phyloP scores from a whole-genome alignment of 352 stramenopile species.

The Pythium insidiosum region DNA sequence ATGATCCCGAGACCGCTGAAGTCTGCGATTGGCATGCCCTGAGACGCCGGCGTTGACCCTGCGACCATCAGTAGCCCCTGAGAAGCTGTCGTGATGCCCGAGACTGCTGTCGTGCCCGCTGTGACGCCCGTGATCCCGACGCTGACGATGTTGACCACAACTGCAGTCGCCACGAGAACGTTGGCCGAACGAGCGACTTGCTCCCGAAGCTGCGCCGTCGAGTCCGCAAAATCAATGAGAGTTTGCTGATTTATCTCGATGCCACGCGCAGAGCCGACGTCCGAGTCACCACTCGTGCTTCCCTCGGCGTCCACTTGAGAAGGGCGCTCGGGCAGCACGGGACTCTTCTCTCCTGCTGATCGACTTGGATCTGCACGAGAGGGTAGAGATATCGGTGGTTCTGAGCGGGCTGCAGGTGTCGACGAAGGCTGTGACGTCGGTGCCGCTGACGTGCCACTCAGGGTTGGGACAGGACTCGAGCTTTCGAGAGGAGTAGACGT shows the following conservation, averaged over 20 bases:
- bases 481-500: too few species aligned
- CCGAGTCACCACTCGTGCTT: too few species aligned
- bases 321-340: too few species aligned
- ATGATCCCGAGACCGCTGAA: constrained; percentile 49
- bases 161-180: constrained; percentile 41
- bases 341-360: too few species aligned
- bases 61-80: constrained; percentile 1
- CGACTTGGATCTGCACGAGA: too few species aligned
- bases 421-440: too few species aligned
- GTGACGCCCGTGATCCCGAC: constrained; percentile 24
- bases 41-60: not conserved
- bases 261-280: too few species aligned
- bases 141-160: constrained; percentile 41
- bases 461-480: too few species aligned
- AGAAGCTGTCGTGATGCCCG: too few species aligned
- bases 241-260: constrained; percentile 8
- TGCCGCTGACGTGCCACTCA: too few species aligned
- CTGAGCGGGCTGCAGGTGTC: too few species aligned
- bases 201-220: constrained; percentile 16
- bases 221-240: constrained; percentile 10
- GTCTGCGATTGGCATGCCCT: constrained; percentile 27
- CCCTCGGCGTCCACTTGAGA: not conserved
- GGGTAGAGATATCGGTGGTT: too few species aligned
- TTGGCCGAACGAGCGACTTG: constrained; percentile 31
- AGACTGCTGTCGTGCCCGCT: not conserved